Conservation (phyloP, 2,329 filamentous ascomycete genomes). For the Aureobasidium leucospermi region DNA sequence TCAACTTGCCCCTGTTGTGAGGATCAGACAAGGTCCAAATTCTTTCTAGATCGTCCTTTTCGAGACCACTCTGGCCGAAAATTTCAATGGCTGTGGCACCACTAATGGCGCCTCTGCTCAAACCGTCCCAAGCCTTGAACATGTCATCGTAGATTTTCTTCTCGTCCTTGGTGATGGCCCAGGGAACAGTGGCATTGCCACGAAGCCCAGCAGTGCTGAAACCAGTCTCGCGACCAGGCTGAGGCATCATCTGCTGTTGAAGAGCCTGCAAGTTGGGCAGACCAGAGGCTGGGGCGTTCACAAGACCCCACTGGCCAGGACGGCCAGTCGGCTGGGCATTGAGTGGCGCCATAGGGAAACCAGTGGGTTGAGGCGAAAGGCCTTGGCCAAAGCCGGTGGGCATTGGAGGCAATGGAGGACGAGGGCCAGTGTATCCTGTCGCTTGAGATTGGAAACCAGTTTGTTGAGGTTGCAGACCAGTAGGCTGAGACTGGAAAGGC, state of each 20-base stretch:
- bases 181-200: conserved; percentile 92
- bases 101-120: conserved; percentile 84
- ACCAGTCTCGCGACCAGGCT: conserved; percentile 79
- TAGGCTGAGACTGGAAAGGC: conserved; percentile 37
- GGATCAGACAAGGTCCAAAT: conserved; percentile 94
- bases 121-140: conserved; percentile 93
- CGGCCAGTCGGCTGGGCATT: conserved; percentile 91
- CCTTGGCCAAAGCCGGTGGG: conserved; percentile 64
- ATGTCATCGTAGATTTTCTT: conserved; percentile 94
- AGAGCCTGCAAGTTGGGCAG: conserved; percentile 90
- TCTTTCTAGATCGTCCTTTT: conserved; percentile 80
- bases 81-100: conserved; percentile 94
- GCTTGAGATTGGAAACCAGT: conserved; percentile 54
- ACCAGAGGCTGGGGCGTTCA: conserved; percentile 83
- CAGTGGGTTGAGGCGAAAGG: conserved; percentile 55
- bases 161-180: conserved; percentile 98
- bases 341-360: conserved; percentile 54
- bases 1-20: conserved; percentile 86
- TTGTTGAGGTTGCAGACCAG: conserved; percentile 54
- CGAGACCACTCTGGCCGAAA: conserved; percentile 89
- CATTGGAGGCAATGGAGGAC: conserved; percentile 74
- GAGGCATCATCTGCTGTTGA: conserved; percentile 94
- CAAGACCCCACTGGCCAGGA: conserved; percentile 96
- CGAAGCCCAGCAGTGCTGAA: conserved; percentile 83
- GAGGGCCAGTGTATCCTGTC: conserved; percentile 72